These are phyloP conservation scores for Euphorbia peplus DNA, from an alignment of 345 rosid genomes.

Conservation along the genomic window DNA sequence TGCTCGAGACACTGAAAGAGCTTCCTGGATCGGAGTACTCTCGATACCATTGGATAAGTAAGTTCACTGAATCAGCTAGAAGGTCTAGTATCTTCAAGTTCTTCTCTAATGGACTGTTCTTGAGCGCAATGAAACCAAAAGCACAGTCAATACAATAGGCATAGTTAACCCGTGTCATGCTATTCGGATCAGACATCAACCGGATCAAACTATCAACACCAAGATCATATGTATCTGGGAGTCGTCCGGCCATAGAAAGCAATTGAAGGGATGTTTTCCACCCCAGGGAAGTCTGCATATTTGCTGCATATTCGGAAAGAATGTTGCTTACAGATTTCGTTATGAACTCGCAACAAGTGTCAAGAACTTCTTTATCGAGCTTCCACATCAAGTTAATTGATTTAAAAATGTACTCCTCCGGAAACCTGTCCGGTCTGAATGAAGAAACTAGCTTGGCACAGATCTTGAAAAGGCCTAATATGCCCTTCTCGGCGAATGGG, in stretches of 20 bases:
- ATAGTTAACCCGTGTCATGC: slow-evolving; percentile 53
- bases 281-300: slow-evolving; percentile 63
- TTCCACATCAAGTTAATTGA: slow-evolving; percentile 86
- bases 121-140: slow-evolving; percentile 66
- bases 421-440: slow-evolving; percentile 38
- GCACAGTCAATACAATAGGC: slow-evolving; percentile 76
- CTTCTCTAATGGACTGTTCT: slow-evolving; percentile 67
- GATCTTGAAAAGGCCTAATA: slow-evolving; percentile 57
- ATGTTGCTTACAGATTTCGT: slow-evolving; percentile 58
- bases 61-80: slow-evolving; percentile 55
- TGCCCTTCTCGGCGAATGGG: slow-evolving; percentile 78
- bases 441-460: slow-evolving; percentile 58
- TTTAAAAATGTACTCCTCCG: slow-evolving; percentile 73
- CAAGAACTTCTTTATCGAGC: slow-evolving; percentile 80
- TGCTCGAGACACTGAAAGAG: slow-evolving; percentile 46
- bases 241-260: slow-evolving; percentile 64
- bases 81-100: slow-evolving; percentile 66
- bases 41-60: slow-evolving; percentile 55
- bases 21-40: slow-evolving; percentile 40
- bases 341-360: slow-evolving; percentile 57
- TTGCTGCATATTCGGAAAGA: slow-evolving; percentile 51
- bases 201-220: slow-evolving; percentile 66
- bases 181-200: slow-evolving; percentile 48
- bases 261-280: slow-evolving; percentile 82
- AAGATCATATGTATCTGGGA: slow-evolving; percentile 63